Conservation (phyloP, 164 flowering plant species). For the Tinospora cordifolia region DNA sequence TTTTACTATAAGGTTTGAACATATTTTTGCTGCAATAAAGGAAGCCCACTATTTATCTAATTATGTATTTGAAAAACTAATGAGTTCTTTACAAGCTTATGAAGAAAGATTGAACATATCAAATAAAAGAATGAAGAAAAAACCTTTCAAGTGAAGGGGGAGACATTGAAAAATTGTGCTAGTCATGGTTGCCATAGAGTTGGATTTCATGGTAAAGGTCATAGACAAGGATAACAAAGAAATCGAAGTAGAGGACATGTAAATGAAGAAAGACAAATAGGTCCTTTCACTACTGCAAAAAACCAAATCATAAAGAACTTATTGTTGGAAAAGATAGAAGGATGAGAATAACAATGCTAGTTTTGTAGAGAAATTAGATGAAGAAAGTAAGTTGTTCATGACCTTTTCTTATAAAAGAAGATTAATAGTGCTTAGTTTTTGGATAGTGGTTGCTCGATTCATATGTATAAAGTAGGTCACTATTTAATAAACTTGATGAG, state of each 20-base stretch:
- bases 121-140: not conserved
- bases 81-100: not conserved
- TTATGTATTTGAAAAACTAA: not conserved
- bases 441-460: not conserved
- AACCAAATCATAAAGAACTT: no score
- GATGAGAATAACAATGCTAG: no score
- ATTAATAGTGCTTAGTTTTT: not conserved
- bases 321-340: not conserved
- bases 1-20: conserved; percentile 6
- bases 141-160: not conserved
- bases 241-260: not conserved
- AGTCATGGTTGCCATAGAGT: not conserved
- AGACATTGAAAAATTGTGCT: not conserved
- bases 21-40: conserved; percentile 8
- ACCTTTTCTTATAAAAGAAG: not conserved
- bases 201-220: conserved; percentile 1
- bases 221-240: not conserved
- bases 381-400: conserved; percentile 7
- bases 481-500: conserved; percentile 1
- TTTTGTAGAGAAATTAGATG: not conserved
- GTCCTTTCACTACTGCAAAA: not conserved
- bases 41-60: conserved; percentile 3
- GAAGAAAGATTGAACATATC: not conserved
- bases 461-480: not conserved
- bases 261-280: not conserved